A percentile compares a stretch with the other conserved stretches of the same genome.
phyloP scores from a whole-genome alignment of 1,284 basidiomycete species.

The Rhodotorula sp. region DNA sequence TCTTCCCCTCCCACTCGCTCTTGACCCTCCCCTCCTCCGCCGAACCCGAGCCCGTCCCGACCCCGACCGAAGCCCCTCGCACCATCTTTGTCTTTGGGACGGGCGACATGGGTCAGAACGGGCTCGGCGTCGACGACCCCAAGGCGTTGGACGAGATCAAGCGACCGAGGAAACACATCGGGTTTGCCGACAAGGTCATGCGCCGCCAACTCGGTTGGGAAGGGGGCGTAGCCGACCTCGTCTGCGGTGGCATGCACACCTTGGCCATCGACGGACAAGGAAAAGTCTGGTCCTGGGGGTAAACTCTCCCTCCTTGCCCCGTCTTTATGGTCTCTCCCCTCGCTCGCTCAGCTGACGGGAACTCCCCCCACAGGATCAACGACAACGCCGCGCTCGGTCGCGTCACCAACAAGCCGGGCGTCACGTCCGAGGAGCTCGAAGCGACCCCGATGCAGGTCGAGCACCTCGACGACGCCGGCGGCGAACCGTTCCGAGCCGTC shows the following conservation, averaged over 20 bases:
- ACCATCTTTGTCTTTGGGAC: slow-evolving; percentile 77
- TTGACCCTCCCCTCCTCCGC: not conserved
- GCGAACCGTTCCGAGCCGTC: slow-evolving; percentile 69
- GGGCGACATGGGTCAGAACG: slow-evolving; percentile 85
- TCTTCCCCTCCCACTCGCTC: slow-evolving; percentile 10
- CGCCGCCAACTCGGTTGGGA: not conserved
- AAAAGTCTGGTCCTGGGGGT: slow-evolving; percentile 56
- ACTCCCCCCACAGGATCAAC: slow-evolving; percentile 73
- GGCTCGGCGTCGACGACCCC: slow-evolving; percentile 62
- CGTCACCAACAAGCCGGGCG: slow-evolving; percentile 64
- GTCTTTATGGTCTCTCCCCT: not conserved
- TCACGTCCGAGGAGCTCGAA: slow-evolving; percentile 74
- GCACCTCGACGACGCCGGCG: slow-evolving; percentile 42
- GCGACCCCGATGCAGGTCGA: slow-evolving; percentile 69
- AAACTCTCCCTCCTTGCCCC: not conserved
- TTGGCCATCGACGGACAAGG: slow-evolving; percentile 80
- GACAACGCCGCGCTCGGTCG: slow-evolving; percentile 90
- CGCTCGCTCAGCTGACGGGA: not conserved
- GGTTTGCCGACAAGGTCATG: slow-evolving; percentile 45
- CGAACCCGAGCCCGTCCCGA: slow-evolving; percentile 1
- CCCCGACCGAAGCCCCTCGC: slow-evolving; percentile 44
- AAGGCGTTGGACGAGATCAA: slow-evolving; percentile 55
- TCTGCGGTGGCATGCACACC: slow-evolving; percentile 79
- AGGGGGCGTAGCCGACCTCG: slow-evolving; percentile 67
- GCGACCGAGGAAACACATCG: slow-evolving; percentile 64